Conservation (phyloP, 768 basidiomycete species). For the Lactarius quietus region DNA sequence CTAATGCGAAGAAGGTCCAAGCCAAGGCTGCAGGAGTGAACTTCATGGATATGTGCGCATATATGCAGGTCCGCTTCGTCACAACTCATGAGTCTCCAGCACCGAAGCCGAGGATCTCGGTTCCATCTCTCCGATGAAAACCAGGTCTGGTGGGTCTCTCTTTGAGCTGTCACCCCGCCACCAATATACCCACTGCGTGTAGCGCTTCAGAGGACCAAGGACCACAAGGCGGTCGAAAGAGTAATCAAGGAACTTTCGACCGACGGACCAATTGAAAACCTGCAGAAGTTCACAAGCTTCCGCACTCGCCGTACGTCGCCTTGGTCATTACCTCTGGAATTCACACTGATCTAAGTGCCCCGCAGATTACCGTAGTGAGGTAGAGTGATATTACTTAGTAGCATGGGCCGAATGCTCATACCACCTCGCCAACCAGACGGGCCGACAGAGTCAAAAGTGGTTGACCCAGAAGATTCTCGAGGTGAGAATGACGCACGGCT, state of each 20-base stretch:
- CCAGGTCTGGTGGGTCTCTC: background rate
- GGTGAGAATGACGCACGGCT: constrained; percentile 37
- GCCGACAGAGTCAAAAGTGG: constrained; percentile 76
- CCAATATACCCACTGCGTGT: constrained; percentile 35
- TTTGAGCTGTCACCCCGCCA: background rate
- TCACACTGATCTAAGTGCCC: constrained; percentile 28
- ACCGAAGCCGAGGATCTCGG: constrained; percentile 26
- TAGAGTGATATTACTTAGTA: constrained; percentile 31
- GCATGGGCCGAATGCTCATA: constrained; percentile 6
- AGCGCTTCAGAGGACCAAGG: constrained; percentile 55
- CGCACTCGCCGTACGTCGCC: constrained; percentile 62
- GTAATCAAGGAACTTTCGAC: constrained; percentile 67
- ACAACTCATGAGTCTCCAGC: constrained; percentile 15
- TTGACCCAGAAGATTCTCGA: constrained; percentile 61
- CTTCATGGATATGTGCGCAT: constrained; percentile 81
- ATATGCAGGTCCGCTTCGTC: constrained; percentile 9
- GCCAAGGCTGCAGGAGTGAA: constrained; percentile 72
- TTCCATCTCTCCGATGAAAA: background rate
- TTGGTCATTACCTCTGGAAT: constrained; percentile 11
- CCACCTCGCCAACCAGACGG: constrained; percentile 47
- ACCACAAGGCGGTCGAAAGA: constrained; percentile 53
- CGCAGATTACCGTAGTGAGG: constrained; percentile 71
- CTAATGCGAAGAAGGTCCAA: constrained; percentile 50
- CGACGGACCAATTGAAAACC: constrained; percentile 58
- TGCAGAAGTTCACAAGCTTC: constrained; percentile 67